Percentiles rank a stretch among this genome's conserved stretches.
Evolutionary conservation across 2,329 filamentous ascomycete genomes (phyloP).

Genomic region (Ampelomyces quisqualis): DNA sequence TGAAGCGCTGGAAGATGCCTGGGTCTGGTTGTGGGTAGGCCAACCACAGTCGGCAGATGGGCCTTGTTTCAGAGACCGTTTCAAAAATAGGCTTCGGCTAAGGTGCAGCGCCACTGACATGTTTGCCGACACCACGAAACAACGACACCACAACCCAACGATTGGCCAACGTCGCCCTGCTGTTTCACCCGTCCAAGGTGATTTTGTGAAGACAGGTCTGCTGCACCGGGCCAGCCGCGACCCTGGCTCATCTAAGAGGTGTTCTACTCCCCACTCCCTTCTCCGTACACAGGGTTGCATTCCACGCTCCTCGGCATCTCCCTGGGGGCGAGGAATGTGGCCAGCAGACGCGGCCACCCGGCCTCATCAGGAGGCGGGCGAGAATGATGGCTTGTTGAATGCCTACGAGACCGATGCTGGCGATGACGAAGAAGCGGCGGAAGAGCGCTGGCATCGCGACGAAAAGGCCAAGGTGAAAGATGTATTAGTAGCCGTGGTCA

Average conservation of each 20-base stretch:
- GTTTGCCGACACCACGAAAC: constrained; percentile 12
- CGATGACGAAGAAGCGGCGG: constrained; percentile 22
- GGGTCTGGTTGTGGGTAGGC: constrained; percentile 18
- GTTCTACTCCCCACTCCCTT: no score
- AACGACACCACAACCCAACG: constrained; percentile 10
- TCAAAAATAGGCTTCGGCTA: constrained; percentile 5
- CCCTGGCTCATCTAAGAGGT: constrained; percentile 25
- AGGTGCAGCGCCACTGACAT: constrained; percentile 23
- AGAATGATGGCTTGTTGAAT: constrained; percentile 30
- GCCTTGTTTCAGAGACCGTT: constrained; percentile 22
- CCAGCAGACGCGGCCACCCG: constrained; percentile 25
- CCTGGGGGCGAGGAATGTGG: constrained; percentile 24
- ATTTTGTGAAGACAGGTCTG: constrained; percentile 22
- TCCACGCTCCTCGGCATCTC: constrained; percentile 22
- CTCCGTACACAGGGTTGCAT: constrained; percentile 34
- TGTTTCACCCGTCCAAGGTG: constrained; percentile 37
- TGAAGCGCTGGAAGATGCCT: constrained; percentile 33
- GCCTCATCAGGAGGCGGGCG: constrained; percentile 27
- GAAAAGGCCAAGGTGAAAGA: constrained; percentile 32
- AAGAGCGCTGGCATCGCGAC: constrained; percentile 22
- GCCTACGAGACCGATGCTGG: constrained; percentile 17
- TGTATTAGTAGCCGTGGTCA: constrained; percentile 25
- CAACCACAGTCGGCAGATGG: constrained; percentile 24
- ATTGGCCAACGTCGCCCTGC: constrained; percentile 31
- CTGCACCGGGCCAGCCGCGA: constrained; percentile 25